A percentile compares a stretch with the other conserved stretches of the same genome.
Conservation (phyloP, 495 filamentous ascomycete genomes). For the Penicillium coffeae region DNA sequence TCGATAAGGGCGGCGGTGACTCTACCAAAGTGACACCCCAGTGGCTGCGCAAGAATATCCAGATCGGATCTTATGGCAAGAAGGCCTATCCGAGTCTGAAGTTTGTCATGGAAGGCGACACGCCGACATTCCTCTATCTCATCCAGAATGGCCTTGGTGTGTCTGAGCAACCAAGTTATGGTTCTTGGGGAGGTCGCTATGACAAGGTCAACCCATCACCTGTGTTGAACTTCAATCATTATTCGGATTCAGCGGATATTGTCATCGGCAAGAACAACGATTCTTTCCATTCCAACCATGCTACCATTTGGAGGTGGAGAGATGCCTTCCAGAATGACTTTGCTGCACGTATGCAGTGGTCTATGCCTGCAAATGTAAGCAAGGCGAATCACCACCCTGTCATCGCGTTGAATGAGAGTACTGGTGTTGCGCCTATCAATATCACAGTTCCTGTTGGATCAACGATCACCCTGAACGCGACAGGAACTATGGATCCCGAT, state of each 20-base stretch:
- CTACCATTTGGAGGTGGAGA: conserved; percentile 50
- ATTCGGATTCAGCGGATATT: no score
- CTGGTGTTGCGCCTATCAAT: conserved; percentile 24
- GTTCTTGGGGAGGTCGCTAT: conserved; percentile 48
- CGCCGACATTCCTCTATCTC: conserved; percentile 43
- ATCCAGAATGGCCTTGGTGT: conserved; percentile 47
- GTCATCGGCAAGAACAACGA: conserved; percentile 10
- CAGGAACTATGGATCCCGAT: conserved; percentile 41
- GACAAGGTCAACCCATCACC: no score
- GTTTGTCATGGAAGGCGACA: conserved; percentile 47
- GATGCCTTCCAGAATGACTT: conserved; percentile 48
- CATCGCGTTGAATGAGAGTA: conserved; percentile 35
- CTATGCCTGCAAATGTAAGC: conserved; percentile 22
- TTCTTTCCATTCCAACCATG: conserved; percentile 42
- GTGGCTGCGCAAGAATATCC: conserved; percentile 47
- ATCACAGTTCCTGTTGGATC: conserved; percentile 31
- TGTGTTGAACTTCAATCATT: no score
- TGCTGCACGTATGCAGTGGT: conserved; percentile 49
- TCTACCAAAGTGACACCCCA: conserved; percentile 30
- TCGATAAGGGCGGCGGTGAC: conserved; percentile 45
- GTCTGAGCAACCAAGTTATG: conserved; percentile 40
- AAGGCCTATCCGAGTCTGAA: conserved; percentile 40
- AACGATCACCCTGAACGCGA: conserved; percentile 38
- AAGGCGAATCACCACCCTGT: conserved; percentile 42
- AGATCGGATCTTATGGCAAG: conserved; percentile 37